phyloP scores from a whole-genome alignment of 1,284 basidiomycete species.

The Pseudozyma thailandica region DNA sequence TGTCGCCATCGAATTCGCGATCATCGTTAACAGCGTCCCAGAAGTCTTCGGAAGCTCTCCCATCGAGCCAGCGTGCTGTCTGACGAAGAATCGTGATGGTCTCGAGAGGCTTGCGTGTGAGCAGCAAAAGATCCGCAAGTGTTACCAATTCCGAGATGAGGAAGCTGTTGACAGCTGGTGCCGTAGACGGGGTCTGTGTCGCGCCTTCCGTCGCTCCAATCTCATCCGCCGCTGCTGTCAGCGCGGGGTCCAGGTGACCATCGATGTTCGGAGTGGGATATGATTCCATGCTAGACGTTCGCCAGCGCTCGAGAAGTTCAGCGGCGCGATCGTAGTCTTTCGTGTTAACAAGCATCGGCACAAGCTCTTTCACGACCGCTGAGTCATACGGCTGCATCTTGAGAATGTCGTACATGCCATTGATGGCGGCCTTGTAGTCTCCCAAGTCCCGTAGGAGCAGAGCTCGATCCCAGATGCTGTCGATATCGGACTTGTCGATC shows the following conservation, averaged over 20 bases:
- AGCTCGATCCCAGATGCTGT: conserved; percentile 90
- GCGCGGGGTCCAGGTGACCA: conserved; percentile 20
- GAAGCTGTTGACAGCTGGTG: conserved; percentile 48
- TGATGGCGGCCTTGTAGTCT: conserved; percentile 79
- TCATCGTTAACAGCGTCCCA: conserved; percentile 83
- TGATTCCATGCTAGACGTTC: conserved; percentile 69
- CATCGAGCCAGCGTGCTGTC: conserved; percentile 89
- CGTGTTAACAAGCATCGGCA: conserved; percentile 79
- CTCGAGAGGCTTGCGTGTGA: conserved; percentile 76
- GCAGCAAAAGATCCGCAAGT: conserved; percentile 84
- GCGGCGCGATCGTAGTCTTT: conserved; percentile 76
- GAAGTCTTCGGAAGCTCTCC: conserved; percentile 76
- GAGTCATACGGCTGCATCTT: conserved; percentile 83
- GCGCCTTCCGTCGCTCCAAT: background rate
- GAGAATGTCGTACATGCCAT: conserved; percentile 80
- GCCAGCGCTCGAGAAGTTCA: conserved; percentile 75
- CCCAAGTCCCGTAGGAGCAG: conserved; percentile 81
- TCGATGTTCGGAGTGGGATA: conserved; percentile 56
- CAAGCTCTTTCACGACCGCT: conserved; percentile 80
- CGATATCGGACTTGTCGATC: conserved; percentile 81
- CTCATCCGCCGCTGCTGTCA: conserved; percentile 15
- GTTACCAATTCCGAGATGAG: conserved; percentile 73
- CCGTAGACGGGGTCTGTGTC: background rate
- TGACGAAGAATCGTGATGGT: conserved; percentile 78
- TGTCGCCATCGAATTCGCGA: conserved; percentile 79